These are phyloP conservation scores for Takakia lepidozioides DNA, from an alignment of 225 moss, liverwort and hornwort genomes.

Conservation along the genomic window DNA sequence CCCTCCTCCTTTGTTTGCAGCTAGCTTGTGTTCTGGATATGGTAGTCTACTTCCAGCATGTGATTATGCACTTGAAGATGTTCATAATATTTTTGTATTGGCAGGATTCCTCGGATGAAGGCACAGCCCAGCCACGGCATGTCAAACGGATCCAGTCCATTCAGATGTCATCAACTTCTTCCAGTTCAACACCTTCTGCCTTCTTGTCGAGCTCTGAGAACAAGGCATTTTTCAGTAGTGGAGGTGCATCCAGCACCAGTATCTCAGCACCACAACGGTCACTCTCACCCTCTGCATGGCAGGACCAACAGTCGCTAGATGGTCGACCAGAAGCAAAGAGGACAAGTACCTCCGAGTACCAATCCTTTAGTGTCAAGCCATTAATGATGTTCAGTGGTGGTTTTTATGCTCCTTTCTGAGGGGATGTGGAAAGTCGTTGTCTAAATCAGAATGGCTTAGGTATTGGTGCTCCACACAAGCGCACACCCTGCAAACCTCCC, in stretches of 20 bases:
- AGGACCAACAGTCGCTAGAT: conserved; percentile 37
- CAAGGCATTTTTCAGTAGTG: conserved; percentile 14
- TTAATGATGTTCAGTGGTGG: too few species aligned
- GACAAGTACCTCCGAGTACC: too few species aligned
- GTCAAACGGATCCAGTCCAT: conserved; percentile 49
- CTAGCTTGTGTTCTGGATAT: too few species aligned
- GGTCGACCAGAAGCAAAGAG: conserved; percentile 50
- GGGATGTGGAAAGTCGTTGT: too few species aligned
- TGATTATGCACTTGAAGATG: too few species aligned
- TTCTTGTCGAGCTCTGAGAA: conserved; percentile 11
- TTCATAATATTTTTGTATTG: background rate
- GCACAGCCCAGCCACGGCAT: conserved; percentile 37
- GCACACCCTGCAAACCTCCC: too few species aligned
- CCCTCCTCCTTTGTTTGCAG: background rate
- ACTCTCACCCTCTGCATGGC: conserved; percentile 14
- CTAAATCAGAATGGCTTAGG: too few species aligned
- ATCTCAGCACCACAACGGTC: conserved; percentile 23
- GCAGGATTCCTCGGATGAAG: conserved; percentile 38
- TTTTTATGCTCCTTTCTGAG: too few species aligned
- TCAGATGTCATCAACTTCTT: conserved; percentile 35
- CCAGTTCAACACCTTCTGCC: conserved; percentile 26
- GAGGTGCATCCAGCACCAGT: conserved; percentile 15
- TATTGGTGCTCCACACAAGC: too few species aligned
- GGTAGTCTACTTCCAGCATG: too few species aligned
- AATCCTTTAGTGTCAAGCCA: too few species aligned